phyloP scores from a whole-genome alignment of 805 yeast species.

The Wickerhamiella bombiphila region DNA sequence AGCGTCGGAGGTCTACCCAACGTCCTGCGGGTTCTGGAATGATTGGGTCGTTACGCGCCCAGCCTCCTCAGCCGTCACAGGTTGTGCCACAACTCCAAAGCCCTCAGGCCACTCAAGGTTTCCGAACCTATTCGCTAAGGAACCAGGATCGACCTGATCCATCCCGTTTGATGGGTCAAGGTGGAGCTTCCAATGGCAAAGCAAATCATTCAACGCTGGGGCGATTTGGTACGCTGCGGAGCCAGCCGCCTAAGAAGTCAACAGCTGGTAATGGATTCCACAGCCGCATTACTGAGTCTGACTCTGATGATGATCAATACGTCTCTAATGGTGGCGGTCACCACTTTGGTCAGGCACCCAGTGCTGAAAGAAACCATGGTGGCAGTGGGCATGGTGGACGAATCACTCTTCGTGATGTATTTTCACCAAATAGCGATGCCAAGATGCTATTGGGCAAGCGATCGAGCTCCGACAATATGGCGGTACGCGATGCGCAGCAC shows the following conservation, averaged over 20 bases:
- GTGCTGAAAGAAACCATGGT: conserved; percentile 1
- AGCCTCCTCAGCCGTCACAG: neutral
- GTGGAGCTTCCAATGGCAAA: neutral
- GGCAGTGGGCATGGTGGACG: conserved; percentile 4
- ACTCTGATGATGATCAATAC: conserved; percentile 23
- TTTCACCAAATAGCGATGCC: conserved; percentile 21
- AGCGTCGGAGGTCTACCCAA: neutral
- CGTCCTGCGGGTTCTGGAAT: neutral
- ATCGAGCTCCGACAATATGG: conserved; percentile 9
- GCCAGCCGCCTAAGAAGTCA: neutral
- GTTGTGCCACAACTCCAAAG: neutral
- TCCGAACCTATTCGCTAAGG: conserved; percentile 14
- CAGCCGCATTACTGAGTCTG: conserved; percentile 24
- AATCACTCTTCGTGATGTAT: conserved; percentile 15
- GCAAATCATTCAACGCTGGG: neutral
- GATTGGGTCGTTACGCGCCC: conserved; percentile 2
- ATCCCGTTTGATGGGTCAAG: conserved; percentile 2
- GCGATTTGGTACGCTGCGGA: neutral
- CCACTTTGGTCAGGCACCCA: neutral
- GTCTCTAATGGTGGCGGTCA: conserved; percentile 4
- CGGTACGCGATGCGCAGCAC: conserved; percentile 4
- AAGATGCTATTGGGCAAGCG: conserved; percentile 16
- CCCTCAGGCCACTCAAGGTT: conserved; percentile 2
- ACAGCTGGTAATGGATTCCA: conserved; percentile 10
- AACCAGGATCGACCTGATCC: conserved; percentile 13